Percentiles rank a stretch among this genome's conserved stretches.
These are phyloP conservation scores for Penicillium paxilli DNA, from an alignment of 495 filamentous ascomycete genomes.

Conservation along the genomic window DNA sequence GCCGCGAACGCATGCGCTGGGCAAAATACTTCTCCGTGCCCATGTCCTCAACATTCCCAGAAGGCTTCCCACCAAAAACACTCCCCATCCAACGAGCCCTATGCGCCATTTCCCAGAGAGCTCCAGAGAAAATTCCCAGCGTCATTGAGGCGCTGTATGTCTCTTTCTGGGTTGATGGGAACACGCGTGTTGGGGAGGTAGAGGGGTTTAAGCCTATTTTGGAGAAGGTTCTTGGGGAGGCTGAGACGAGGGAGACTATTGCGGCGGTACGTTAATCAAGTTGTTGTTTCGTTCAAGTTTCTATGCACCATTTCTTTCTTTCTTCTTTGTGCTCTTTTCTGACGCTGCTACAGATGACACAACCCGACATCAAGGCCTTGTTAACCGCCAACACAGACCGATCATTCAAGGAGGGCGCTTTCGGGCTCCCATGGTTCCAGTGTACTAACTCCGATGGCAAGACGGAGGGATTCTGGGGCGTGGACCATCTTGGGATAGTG, in stretches of 20 bases:
- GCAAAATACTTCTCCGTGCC: slow-evolving; percentile 58
- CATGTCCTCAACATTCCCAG: slow-evolving; percentile 47
- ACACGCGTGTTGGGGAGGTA: slow-evolving; percentile 45
- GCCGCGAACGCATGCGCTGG: slow-evolving; percentile 62
- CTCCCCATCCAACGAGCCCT: slow-evolving; percentile 52
- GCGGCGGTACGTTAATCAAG: slow-evolving; percentile 29
- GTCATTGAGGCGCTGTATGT: slow-evolving; percentile 53
- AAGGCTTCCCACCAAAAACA: slow-evolving; percentile 61
- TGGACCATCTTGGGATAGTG: slow-evolving; percentile 70
- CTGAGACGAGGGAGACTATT: slow-evolving; percentile 41
- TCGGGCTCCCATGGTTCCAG: slow-evolving; percentile 72
- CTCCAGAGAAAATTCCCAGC: slow-evolving; percentile 42
- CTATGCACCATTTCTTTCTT: background rate
- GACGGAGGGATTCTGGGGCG: slow-evolving; percentile 67
- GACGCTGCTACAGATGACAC: slow-evolving; percentile 20
- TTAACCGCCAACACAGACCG: slow-evolving; percentile 56
- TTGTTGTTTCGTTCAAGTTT: background rate
- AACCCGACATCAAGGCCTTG: slow-evolving; percentile 51
- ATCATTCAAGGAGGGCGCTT: slow-evolving; percentile 62
- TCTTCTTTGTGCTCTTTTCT: background rate
- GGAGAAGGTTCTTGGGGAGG: slow-evolving; percentile 49
- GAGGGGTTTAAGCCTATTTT: slow-evolving; percentile 51
- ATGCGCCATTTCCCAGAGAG: slow-evolving; percentile 33
- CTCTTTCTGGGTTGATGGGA: slow-evolving; percentile 58
- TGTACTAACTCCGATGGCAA: slow-evolving; percentile 60